These are phyloP conservation scores for Pholiota conissans DNA, from an alignment of 768 basidiomycete species.

Conservation along the genomic window DNA sequence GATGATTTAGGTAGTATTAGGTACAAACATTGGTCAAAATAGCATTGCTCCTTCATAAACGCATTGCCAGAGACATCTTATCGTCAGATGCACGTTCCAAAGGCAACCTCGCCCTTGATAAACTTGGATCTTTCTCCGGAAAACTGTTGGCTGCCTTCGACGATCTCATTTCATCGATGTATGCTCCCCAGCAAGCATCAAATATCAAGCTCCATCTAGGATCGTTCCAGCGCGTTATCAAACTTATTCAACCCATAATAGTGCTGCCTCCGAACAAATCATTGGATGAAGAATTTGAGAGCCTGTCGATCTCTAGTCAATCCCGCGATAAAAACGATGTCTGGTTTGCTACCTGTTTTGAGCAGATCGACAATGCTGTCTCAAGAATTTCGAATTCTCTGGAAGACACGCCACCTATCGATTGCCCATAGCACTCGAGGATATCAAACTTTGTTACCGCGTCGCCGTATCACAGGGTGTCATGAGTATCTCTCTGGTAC, in stretches of 20 bases:
- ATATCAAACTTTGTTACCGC: too few species aligned
- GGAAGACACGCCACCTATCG: slow-evolving; percentile 6
- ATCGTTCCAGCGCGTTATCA: slow-evolving; percentile 36
- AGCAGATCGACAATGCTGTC: slow-evolving; percentile 53
- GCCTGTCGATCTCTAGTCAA: slow-evolving; percentile 23
- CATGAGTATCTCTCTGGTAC: too few species aligned
- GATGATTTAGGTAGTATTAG: slow-evolving; percentile 32
- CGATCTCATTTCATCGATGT: slow-evolving; percentile 66
- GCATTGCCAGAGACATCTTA: slow-evolving; percentile 53
- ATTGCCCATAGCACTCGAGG: not conserved
- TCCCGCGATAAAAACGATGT: slow-evolving; percentile 39
- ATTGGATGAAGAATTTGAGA: slow-evolving; percentile 30
- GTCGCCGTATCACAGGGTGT: too few species aligned
- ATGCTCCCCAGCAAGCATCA: slow-evolving; percentile 56
- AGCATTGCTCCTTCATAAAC: slow-evolving; percentile 61
- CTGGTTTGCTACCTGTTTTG: slow-evolving; percentile 69
- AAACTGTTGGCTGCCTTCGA: slow-evolving; percentile 56
- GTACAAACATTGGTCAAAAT: slow-evolving; percentile 61
- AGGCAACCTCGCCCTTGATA: slow-evolving; percentile 42
- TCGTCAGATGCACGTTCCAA: slow-evolving; percentile 19
- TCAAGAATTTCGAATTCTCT: slow-evolving; percentile 28
- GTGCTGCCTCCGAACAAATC: slow-evolving; percentile 20
- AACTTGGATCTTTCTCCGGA: slow-evolving; percentile 49
- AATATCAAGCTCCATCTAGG: slow-evolving; percentile 40
- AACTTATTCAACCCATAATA: slow-evolving; percentile 33